A percentile compares a stretch with the other conserved stretches of the same genome.
Evolutionary conservation across 1,284 basidiomycete genomes (phyloP).

Genomic region (Sphaerobolus stellatus): DNA sequence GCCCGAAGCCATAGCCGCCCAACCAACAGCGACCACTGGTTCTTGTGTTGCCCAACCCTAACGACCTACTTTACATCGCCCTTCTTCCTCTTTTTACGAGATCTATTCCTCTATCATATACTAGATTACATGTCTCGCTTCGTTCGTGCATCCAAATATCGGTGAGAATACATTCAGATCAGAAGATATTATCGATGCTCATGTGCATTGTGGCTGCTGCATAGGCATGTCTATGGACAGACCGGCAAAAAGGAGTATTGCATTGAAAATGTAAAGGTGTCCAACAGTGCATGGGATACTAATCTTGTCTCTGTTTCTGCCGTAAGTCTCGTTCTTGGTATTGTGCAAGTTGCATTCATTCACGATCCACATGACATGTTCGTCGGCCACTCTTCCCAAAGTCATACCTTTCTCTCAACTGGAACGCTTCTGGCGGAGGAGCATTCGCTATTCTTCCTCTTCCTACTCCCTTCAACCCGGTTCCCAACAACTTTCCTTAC

Average conservation of each 20-base stretch:
- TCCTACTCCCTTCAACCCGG: conserved; percentile 67
- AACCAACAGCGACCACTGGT: not conserved
- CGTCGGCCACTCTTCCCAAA: conserved; percentile 27
- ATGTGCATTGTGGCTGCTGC: not conserved
- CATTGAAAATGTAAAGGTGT: conserved; percentile 90
- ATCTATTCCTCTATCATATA: not conserved
- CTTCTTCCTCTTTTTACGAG: conserved; percentile 1
- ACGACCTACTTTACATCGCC: conserved; percentile 9
- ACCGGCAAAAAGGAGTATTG: conserved; percentile 79
- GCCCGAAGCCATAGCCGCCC: not conserved
- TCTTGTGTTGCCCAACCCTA: not conserved
- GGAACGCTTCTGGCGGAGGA: conserved; percentile 94
- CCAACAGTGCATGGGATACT: conserved; percentile 93
- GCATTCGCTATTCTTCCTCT: conserved; percentile 92
- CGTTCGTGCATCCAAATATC: conserved; percentile 70
- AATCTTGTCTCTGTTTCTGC: conserved; percentile 88
- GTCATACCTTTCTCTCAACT: conserved; percentile 91
- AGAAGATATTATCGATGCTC: not conserved
- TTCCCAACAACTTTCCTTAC: conserved; percentile 56
- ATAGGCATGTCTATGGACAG: conserved; percentile 88
- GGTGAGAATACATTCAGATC: conserved; percentile 42
- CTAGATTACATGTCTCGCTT: conserved; percentile 59
- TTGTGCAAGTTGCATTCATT: conserved; percentile 6
- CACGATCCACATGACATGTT: conserved; percentile 9
- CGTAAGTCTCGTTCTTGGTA: conserved; percentile 42